Percentiles rank a stretch among this genome's conserved stretches.
Conservation (phyloP, 169 alveolate species). For the Hepatocystis sp. region DNA sequence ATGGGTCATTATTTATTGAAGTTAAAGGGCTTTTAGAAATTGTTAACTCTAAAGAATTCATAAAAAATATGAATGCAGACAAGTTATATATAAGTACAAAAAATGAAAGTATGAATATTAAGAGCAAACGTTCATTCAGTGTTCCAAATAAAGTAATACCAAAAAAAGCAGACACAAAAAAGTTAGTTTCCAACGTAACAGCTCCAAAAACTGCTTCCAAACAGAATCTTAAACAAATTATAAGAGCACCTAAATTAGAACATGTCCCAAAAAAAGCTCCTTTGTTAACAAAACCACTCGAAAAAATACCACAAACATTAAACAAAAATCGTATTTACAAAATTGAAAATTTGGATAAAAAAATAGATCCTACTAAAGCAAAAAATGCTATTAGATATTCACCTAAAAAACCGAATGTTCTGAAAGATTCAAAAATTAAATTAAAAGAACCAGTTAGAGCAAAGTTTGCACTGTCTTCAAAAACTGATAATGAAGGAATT, state of each 20-base stretch:
- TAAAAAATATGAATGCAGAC: conserved; percentile 33
- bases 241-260: conserved; percentile 23
- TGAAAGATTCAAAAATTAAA: conserved; percentile 21
- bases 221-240: conserved; percentile 28
- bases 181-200: no score
- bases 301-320: conserved; percentile 14
- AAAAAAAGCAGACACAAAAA: background rate
- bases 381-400: conserved; percentile 40
- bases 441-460: conserved; percentile 24
- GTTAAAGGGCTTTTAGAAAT: conserved; percentile 70
- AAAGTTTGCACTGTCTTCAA: conserved; percentile 25
- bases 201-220: conserved; percentile 14
- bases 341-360: conserved; percentile 10
- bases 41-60: conserved; percentile 54
- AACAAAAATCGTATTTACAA: conserved; percentile 22
- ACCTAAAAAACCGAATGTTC: conserved; percentile 11
- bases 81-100: conserved; percentile 6
- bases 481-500: conserved; percentile 26
- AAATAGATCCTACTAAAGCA: conserved; percentile 17
- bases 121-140: conserved; percentile 55
- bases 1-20: conserved; percentile 57
- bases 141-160: conserved; percentile 49
- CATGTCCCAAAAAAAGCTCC: conserved; percentile 33
- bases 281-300: conserved; percentile 16
- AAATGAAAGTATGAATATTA: conserved; percentile 14